Evolutionary conservation across 2,329 filamentous ascomycete genomes (phyloP).

Genomic region (Chrysosporium keratinophilum): DNA sequence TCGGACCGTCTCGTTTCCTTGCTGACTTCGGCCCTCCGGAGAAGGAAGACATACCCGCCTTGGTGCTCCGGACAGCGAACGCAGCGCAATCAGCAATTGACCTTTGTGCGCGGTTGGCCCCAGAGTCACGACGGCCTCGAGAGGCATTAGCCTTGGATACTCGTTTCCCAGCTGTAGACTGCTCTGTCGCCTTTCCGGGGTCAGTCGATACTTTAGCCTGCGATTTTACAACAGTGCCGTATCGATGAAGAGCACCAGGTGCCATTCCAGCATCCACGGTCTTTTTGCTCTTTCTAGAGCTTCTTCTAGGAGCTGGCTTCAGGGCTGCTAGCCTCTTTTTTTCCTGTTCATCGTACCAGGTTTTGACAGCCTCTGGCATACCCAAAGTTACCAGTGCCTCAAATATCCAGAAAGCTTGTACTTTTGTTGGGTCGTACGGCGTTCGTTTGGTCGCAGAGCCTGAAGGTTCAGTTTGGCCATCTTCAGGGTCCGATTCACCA

Average conservation of each 20-base stretch:
- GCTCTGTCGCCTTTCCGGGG: constrained; percentile 8
- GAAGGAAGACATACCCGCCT: not conserved
- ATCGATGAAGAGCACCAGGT: constrained; percentile 33
- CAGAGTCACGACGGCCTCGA: constrained; percentile 7
- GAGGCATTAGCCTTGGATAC: constrained; percentile 12
- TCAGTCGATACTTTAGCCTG: not conserved
- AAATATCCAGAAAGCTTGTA: constrained; percentile 59
- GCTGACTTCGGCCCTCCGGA: not conserved
- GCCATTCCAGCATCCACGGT: constrained; percentile 33
- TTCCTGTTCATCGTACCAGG: constrained; percentile 47
- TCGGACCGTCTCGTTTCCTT: not conserved
- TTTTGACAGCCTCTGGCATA: constrained; percentile 53
- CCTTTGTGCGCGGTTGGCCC: not conserved
- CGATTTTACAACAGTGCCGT: constrained; percentile 28
- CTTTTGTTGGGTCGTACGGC: constrained; percentile 52
- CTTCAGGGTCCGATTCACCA: constrained; percentile 23
- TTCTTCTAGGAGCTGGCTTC: constrained; percentile 23
- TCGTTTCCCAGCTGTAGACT: constrained; percentile 20
- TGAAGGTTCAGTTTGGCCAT: constrained; percentile 16
- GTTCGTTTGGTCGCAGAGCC: constrained; percentile 22
- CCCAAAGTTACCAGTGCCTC: constrained; percentile 55
- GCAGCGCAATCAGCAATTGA: constrained; percentile 9
- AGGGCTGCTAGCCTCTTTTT: constrained; percentile 23
- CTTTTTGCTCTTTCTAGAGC: constrained; percentile 28
- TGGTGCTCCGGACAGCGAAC: constrained; percentile 4